Percentiles rank a stretch among this genome's conserved stretches.
Evolutionary conservation across 306 rosid species (phyloP).

Genomic region (Pyrus communis): DNA sequence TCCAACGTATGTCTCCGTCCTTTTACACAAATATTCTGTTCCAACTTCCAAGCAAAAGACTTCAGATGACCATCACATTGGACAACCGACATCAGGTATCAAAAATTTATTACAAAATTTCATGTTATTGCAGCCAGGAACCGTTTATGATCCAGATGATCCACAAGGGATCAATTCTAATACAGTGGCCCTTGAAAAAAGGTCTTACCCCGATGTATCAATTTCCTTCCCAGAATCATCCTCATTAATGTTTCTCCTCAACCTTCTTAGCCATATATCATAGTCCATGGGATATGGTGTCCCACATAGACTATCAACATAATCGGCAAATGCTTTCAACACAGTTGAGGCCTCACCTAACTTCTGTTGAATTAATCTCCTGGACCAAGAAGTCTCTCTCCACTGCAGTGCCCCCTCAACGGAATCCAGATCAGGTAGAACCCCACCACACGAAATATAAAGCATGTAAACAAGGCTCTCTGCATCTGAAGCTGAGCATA

Average conservation of each 20-base stretch:
- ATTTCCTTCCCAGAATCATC: constrained; percentile 86
- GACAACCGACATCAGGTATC: constrained; percentile 19
- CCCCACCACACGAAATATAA: constrained; percentile 73
- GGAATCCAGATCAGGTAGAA: constrained; percentile 74
- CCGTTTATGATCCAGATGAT: constrained; percentile 15
- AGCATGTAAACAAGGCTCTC: constrained; percentile 97
- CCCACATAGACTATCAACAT: constrained; percentile 95
- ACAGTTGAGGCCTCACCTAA: constrained; percentile 82
- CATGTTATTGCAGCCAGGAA: constrained; percentile 18
- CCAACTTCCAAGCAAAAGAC: constrained; percentile 4
- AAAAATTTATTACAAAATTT: constrained; percentile 27
- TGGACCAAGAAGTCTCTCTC: constrained; percentile 94
- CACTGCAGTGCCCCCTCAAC: constrained; percentile 93
- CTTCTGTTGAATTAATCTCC: constrained; percentile 91
- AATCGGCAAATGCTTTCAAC: constrained; percentile 89
- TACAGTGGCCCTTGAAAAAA: constrained; percentile 11
- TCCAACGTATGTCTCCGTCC: neutral
- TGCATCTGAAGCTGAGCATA: constrained; percentile 95
- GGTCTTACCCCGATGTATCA: constrained; percentile 43
- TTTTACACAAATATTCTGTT: constrained; percentile 11
- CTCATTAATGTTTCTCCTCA: constrained; percentile 65
- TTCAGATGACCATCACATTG: constrained; percentile 21
- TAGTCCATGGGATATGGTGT: constrained; percentile 94
- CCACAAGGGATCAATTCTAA: constrained; percentile 9
- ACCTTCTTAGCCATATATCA: constrained; percentile 85